Evolutionary conservation across 192 early-diverging fungal genomes (phyloP), one percentile per base, ranked within the genome.

Genomic region (Physocladia obscura): DNA sequence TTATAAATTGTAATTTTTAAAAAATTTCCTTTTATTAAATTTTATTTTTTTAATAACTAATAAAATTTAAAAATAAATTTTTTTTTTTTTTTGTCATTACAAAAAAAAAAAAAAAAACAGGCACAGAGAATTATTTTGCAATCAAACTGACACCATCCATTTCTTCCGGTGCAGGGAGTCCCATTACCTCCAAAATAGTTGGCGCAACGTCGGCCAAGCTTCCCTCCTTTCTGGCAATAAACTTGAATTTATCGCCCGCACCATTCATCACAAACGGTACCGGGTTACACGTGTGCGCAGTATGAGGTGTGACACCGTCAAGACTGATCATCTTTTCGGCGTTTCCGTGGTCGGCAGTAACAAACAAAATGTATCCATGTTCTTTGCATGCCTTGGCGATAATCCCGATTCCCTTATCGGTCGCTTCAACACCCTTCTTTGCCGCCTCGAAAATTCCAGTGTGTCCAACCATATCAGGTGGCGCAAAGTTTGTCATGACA

Each of bases 401-500:
- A 59, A 83, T 81, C 36, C 95, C 95, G 73, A 99, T 98, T 3
- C 89, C 95, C 77, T 89, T 87, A 75, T 99, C 98, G 0, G 96
- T 98, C 2, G 94, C 93, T 57, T 88, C 92, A 47, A 99, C 92
- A 47, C 89, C 98, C 79, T 93, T 84, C 48, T 90, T 81, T 32
- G 96, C 95, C 13, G 93, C 90, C 34, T 94, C 92, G 76, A 94
- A 98, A 32, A 91, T 77, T 70, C 97, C 97, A 29, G 97, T 99
- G 83, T 99, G 97, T 44, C 97, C 97, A 39, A 80, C 79, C 81
- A 81, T 81, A 67, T 82, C 81, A 26, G 97, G 97, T 60, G 93
- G 93, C 36, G 97, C 97, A 92, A 99, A 98, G 87, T 99, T 99
- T 84, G 92, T 94, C 92, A 99, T 97, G 17, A 97, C 89, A 67